phyloP scores from a whole-genome alignment of 2,329 filamentous ascomycete species.

The Aspergillus sp. region DNA sequence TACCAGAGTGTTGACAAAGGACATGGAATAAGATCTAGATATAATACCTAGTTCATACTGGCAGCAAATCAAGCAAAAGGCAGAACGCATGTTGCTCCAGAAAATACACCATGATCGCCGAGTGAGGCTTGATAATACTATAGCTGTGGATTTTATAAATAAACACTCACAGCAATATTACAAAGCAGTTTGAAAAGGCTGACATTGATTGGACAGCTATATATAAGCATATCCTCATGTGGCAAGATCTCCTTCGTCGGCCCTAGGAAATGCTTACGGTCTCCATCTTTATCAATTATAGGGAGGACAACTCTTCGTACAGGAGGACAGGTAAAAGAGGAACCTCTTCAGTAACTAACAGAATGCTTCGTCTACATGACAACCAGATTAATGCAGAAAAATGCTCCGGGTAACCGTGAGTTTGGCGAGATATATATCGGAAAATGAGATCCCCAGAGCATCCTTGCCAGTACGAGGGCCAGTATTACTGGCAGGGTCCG shows the following conservation, averaged over 20 bases:
- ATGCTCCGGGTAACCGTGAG: slow-evolving; percentile 25
- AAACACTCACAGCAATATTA: neutral
- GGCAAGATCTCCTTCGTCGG: slow-evolving; percentile 21
- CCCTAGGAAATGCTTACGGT: slow-evolving; percentile 25
- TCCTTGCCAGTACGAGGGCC: slow-evolving; percentile 25
- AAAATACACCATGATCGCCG: slow-evolving; percentile 24
- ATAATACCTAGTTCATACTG: slow-evolving; percentile 4
- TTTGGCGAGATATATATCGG: slow-evolving; percentile 36
- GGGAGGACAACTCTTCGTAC: slow-evolving; percentile 17
- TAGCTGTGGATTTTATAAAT: slow-evolving; percentile 25
- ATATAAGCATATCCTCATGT: slow-evolving; percentile 25
- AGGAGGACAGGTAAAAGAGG: neutral
- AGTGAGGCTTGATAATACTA: slow-evolving; percentile 27
- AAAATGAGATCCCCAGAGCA: slow-evolving; percentile 33
- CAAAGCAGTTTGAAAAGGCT: slow-evolving; percentile 2
- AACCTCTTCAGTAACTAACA: slow-evolving; percentile 20
- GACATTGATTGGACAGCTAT: slow-evolving; percentile 26
- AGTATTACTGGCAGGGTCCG: slow-evolving; percentile 14
- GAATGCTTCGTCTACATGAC: slow-evolving; percentile 30
- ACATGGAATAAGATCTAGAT: slow-evolving; percentile 12
- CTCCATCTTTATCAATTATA: slow-evolving; percentile 29
- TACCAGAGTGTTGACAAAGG: slow-evolving; percentile 8
- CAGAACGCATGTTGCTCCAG: slow-evolving; percentile 18
- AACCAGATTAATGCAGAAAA: slow-evolving; percentile 28
- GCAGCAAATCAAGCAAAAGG: slow-evolving; percentile 14